These are phyloP conservation scores for Geosiphon pyriformis DNA, from an alignment of 192 early-diverging fungal genomes.

Conservation along the genomic window DNA sequence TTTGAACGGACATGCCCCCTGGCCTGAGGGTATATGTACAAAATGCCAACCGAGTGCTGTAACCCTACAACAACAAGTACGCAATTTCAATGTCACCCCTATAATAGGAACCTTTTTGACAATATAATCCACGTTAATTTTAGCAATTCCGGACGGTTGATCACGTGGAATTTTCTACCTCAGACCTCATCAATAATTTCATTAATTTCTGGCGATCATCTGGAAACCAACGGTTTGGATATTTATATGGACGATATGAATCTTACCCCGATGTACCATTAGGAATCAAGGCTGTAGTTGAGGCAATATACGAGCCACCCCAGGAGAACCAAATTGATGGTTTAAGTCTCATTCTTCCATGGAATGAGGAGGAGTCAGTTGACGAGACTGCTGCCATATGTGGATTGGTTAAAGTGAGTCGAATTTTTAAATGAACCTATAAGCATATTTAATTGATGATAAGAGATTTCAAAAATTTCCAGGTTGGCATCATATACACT, in stretches of 20 bases:
- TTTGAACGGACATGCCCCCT: constrained; percentile 74
- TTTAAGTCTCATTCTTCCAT: constrained; percentile 51
- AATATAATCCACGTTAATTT: neutral
- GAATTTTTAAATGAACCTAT: neutral
- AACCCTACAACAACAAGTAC: constrained; percentile 75
- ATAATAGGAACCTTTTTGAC: constrained; percentile 5
- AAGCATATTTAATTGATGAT: neutral
- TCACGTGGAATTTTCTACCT: constrained; percentile 89
- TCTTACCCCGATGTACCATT: constrained; percentile 86
- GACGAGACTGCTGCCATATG: constrained; percentile 59
- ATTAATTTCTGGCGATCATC: constrained; percentile 82
- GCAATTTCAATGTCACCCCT: constrained; percentile 5
- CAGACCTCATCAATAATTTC: constrained; percentile 75
- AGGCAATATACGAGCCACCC: constrained; percentile 89
- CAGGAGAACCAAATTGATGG: constrained; percentile 78
- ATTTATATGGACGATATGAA: constrained; percentile 89
- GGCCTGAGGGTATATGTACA: constrained; percentile 93
- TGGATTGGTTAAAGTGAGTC: constrained; percentile 46
- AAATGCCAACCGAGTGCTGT: constrained; percentile 96
- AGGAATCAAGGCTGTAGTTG: constrained; percentile 93
- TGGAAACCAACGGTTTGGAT: constrained; percentile 89
- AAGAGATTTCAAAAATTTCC: constrained; percentile 1
- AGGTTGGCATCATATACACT: constrained; percentile 90
- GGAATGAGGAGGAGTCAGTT: constrained; percentile 53
- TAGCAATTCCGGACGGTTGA: constrained; percentile 92